A percentile compares a stretch with the other conserved stretches of the same genome.
Conservation (phyloP, 2,329 filamentous ascomycete species). For the Rasamsonia emersonii region DNA sequence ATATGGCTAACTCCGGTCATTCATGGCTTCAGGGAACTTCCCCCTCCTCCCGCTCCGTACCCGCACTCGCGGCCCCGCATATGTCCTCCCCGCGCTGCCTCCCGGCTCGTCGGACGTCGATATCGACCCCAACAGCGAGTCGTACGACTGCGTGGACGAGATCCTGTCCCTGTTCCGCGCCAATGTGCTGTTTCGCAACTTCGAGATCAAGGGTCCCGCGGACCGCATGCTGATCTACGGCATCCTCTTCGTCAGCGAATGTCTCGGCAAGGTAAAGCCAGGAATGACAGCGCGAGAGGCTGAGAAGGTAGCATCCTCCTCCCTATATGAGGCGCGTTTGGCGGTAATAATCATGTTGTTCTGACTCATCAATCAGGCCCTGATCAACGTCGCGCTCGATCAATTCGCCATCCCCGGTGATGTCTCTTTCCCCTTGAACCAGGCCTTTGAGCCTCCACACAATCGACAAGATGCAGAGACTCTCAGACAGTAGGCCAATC, state of each 20-base stretch:
- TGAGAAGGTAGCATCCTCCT: conserved; percentile 45
- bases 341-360: background rate
- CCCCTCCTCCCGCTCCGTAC: conserved; percentile 90
- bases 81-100: conserved; percentile 63
- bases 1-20: background rate
- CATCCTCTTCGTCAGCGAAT: conserved; percentile 89
- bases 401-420: conserved; percentile 94
- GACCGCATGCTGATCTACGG: conserved; percentile 94
- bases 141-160: conserved; percentile 95
- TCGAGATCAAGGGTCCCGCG: conserved; percentile 94
- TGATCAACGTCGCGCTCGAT: conserved; percentile 85
- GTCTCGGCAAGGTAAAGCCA: conserved; percentile 77
- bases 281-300: conserved; percentile 56
- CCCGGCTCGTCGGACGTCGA: conserved; percentile 43
- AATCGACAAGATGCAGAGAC: conserved; percentile 85
- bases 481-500: conserved; percentile 62
- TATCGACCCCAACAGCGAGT: conserved; percentile 75
- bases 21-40: conserved; percentile 63
- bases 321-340: too few species aligned
- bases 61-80: conserved; percentile 88
- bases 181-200: conserved; percentile 99
- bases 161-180: conserved; percentile 86
- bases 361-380: conserved; percentile 54
- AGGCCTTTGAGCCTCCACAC: conserved; percentile 85
- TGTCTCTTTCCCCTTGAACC: conserved; percentile 85